Base-by-base conservation (phyloP, 768 basidiomycete species). In the Hericium coralloides region DNA sequence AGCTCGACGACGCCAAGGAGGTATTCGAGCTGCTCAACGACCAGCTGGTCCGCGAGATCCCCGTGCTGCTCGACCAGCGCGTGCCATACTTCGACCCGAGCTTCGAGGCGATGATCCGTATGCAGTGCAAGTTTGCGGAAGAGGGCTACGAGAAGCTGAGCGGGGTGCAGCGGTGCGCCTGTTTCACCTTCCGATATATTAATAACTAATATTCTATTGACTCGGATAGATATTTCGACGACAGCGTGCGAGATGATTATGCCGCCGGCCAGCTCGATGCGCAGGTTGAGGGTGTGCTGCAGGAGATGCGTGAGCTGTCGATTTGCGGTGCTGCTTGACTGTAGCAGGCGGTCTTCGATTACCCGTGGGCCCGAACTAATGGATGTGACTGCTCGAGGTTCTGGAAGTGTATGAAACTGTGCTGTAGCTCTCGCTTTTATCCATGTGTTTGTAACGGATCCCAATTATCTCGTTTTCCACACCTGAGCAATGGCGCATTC, bases 1-100 rank as follows among this genome's bases (percentile, higher is more conserved):
- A 99, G 66, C 79, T 92, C 68, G 97, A 99, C 65, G 94, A 98
- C 59, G 79, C 91, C 23, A 91, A 93, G 66, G 95, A 95, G 69
- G 83, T 97, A 53, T 99, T 95, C 69, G 89, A 95, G 58, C 72
- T 92, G 66, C 79, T 99, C 63, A 98, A 99, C 68, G 84, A 89
- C 41, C 93, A 98, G 64, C 83, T 98, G 65, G 87, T 95, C 63
- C 72, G 77, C 25, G 97, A 98, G 65, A 77, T 99, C 15, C 97
- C 97, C 0, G 85, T 95, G 63, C 74, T 99, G 43, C 81, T 98
- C 52, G 95, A 98, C 66, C 83, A 98, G 18, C 90, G 97, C 39
- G 89, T 99, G 23, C 97, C 97, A 0, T 99, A 92, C 78, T 95
- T 98, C 61, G 97, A 98, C 70, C 97, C 97, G 4, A 94, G 90